A percentile compares a stretch with the other conserved stretches of the same genome.
Conservation (phyloP, 768 basidiomycete species). For the Lenzites betulinus region DNA sequence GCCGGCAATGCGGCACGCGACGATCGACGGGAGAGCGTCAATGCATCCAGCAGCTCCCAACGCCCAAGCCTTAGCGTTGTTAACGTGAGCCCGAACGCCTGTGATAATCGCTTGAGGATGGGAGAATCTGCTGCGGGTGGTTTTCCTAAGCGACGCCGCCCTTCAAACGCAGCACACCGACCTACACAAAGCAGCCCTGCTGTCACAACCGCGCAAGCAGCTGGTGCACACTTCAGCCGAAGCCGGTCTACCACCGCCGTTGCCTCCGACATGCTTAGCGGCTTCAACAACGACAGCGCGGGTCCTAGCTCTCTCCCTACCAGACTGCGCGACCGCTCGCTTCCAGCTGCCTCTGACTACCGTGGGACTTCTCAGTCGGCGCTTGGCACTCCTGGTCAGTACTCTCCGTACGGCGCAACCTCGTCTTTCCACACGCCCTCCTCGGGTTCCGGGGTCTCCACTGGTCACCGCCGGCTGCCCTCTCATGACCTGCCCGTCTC, state of each 20-base stretch:
- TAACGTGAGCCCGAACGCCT: neutral
- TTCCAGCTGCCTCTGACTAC: neutral
- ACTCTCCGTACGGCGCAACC: neutral
- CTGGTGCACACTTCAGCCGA: constrained; percentile 6
- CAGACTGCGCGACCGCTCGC: neutral
- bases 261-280: neutral
- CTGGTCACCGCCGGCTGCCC: neutral
- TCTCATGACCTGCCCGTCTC: neutral
- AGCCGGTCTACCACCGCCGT: constrained; percentile 1
- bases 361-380: neutral
- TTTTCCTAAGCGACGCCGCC: constrained; percentile 1
- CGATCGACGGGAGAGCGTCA: neutral
- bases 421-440: neutral
- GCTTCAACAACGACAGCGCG: neutral
- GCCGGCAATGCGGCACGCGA: neutral
- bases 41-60: neutral
- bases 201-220: constrained; percentile 6
- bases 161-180: constrained; percentile 1
- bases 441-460: neutral
- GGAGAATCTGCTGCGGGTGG: neutral
- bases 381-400: neutral
- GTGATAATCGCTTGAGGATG: neutral
- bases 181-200: neutral
- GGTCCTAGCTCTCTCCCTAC: neutral
- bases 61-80: neutral